These are phyloP conservation scores for Hanseniaspora uvarum DNA, from an alignment of 1,139 yeast species.

Conservation along the genomic window DNA sequence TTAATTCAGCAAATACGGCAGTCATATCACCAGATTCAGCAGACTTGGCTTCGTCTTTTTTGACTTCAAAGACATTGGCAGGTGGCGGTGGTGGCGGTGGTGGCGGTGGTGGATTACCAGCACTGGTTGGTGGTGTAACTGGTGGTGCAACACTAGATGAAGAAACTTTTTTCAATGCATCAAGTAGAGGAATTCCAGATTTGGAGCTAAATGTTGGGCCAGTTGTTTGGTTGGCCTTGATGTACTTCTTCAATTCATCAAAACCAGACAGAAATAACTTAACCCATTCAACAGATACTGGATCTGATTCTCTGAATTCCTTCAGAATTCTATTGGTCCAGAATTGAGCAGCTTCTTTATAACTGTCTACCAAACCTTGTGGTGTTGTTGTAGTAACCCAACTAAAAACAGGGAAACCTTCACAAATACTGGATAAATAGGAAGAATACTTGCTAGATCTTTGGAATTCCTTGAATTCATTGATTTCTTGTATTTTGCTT, in stretches of 20 bases:
- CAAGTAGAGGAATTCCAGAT: slow-evolving; percentile 42
- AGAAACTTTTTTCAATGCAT: slow-evolving; percentile 35
- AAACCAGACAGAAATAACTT: slow-evolving; percentile 51
- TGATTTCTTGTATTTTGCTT: slow-evolving; percentile 47
- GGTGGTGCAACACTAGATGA: neutral
- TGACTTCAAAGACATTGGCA: slow-evolving; percentile 49
- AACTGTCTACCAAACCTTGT: slow-evolving; percentile 63
- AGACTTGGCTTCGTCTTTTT: slow-evolving; percentile 30
- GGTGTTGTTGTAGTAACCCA: slow-evolving; percentile 75
- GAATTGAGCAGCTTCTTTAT: slow-evolving; percentile 83
- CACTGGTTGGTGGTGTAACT: slow-evolving; percentile 28
- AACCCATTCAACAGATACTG: slow-evolving; percentile 71
- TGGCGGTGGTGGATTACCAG: slow-evolving; percentile 36
- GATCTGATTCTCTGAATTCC: slow-evolving; percentile 64
- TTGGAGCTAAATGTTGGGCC: slow-evolving; percentile 70
- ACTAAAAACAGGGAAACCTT: slow-evolving; percentile 81
- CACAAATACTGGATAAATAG: slow-evolving; percentile 73
- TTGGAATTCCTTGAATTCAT: slow-evolving; percentile 60
- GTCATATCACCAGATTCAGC: slow-evolving; percentile 49
- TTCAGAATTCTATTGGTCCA: slow-evolving; percentile 87
- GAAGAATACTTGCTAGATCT: slow-evolving; percentile 55
- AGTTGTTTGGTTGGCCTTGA: slow-evolving; percentile 64
- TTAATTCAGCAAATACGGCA: slow-evolving; percentile 88
- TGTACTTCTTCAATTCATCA: slow-evolving; percentile 60
- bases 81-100: slow-evolving; percentile 64